phyloP scores from a whole-genome alignment of 23 red algal genomes.

The Gracilariopsis chorda region DNA sequence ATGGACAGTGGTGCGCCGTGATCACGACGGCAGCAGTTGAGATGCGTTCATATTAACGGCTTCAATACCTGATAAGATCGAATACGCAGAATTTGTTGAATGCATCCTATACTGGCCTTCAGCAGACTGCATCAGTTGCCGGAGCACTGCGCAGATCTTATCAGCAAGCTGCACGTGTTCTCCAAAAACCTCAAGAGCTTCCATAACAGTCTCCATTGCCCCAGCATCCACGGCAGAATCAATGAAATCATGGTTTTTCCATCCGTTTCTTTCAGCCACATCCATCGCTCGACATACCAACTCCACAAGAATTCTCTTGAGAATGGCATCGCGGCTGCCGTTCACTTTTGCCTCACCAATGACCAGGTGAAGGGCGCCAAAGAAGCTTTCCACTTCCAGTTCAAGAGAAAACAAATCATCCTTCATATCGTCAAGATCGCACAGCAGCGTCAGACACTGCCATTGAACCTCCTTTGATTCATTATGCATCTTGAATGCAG shows the following conservation, averaged over 20 bases:
- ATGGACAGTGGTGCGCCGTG: too few relatives aligned
- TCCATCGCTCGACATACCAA: constrained; percentile 23
- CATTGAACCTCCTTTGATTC: constrained; percentile 54
- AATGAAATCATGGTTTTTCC: constrained; percentile 9
- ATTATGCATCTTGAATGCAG: constrained; percentile 60
- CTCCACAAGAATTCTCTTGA: constrained; percentile 19
- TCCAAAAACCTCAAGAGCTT: constrained; percentile 42
- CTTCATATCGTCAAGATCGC: constrained; percentile 42
- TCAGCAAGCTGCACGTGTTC: constrained; percentile 23
- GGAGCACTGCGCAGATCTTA: constrained; percentile 45
- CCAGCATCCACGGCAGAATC: constrained; percentile 55
- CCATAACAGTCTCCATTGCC: constrained; percentile 40
- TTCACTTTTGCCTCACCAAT: constrained; percentile 12
- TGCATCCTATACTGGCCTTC: constrained; percentile 49
- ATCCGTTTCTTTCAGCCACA: constrained; percentile 3
- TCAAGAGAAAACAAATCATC: constrained; percentile 40
- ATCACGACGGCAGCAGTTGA: background rate
- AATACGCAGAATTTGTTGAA: constrained; percentile 3
- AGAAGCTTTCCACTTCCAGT: constrained; percentile 46
- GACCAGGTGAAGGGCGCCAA: constrained; percentile 38
- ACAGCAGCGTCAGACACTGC: constrained; percentile 61
- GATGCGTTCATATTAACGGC: constrained; percentile 14
- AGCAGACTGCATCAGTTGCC: constrained; percentile 15
- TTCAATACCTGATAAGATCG: constrained; percentile 54
- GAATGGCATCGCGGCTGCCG: background rate